Evolutionary conservation across 148 eudicot genomes (phyloP).

Genomic region (Camellia sinensis): DNA sequence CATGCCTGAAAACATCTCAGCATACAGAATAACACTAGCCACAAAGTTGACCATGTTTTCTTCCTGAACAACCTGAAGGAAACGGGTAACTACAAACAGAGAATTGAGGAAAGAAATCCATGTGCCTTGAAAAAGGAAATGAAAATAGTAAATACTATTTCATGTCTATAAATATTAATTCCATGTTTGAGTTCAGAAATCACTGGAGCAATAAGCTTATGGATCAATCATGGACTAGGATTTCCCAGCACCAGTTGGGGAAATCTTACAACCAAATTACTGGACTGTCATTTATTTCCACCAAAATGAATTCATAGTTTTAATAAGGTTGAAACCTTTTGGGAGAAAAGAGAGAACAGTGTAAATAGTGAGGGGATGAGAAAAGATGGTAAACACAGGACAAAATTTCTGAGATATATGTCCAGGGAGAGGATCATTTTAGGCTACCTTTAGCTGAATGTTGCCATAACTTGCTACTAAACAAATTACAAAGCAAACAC

Average conservation of each 20-base stretch:
- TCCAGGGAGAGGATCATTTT: not conserved
- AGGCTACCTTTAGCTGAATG: not conserved
- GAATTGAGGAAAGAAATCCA: conserved; percentile 39
- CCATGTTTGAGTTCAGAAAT: not conserved
- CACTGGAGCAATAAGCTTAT: not conserved
- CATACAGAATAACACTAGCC: conserved; percentile 46
- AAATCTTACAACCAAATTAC: not conserved
- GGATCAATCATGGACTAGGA: not conserved
- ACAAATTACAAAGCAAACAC: not conserved
- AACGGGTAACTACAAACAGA: conserved; percentile 34
- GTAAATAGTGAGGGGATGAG: not conserved
- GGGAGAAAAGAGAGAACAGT: not conserved
- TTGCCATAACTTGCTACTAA: not conserved
- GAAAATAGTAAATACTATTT: not conserved
- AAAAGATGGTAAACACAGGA: not conserved
- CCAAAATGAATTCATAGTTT: not conserved
- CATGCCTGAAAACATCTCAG: conserved; percentile 28
- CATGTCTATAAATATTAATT: not conserved
- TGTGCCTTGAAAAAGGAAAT: conserved; percentile 34
- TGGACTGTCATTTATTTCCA: not conserved
- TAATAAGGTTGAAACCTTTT: not conserved
- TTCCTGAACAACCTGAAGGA: conserved; percentile 50
- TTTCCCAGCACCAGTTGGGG: not conserved
- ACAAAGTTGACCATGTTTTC: conserved; percentile 41
- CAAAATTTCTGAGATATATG: not conserved